Base-by-base conservation (phyloP, 192 early-diverging fungal species). In the Entophlyctis helioformis region DNA sequence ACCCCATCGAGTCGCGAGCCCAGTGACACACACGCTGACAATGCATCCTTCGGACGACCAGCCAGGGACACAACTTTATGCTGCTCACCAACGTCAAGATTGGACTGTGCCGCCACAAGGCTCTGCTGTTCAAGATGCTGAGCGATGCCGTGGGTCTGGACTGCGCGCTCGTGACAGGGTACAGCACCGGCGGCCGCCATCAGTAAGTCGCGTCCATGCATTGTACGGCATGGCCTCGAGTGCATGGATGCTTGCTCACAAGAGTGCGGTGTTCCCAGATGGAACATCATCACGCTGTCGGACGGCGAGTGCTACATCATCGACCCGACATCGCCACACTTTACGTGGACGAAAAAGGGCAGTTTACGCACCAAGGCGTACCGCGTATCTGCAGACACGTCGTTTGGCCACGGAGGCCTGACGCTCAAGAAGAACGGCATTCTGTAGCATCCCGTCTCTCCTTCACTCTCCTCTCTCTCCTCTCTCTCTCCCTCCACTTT, bases 41-140 rank as follows among this genome's bases (percentile, higher is more conserved):
- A n/a, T n/a, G n/a, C n/a, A n/a, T n/a, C 23, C 20, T 43, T 28
- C 36, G 20, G 7, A 49, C 23, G 10, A 12, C 2, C 37, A 67
- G 64, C 18, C 62, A 72, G 40, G 69, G 69, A 22, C 64, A 72
- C 37, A 72, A 72, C 43, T 57, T 72, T 36, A 59, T 72, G 48
- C 36, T 57, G n/a, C 50, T 72, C 1, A 59, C 64, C 29, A 36
- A 45, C 5, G 69, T 72, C 18, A 31, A 55, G 19, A 62, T 67
- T 21, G 69, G 69, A 1, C 57, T 72, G 9, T 72, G 69, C 32
- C 46, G 69, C 1, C 69, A 72, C 53, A 72, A 72, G 28, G 69
- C 69, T 2, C 38, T 72, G 20, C 59, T 72, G 11, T 72, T 72
- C 46, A 72, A 72, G 47, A 53, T 72, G 27, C 53, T 72, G 15